Evolutionary conservation across 2,329 filamentous ascomycete genomes (phyloP), one percentile per base, ranked within the genome.

Genomic region (Hysterium pulicare): DNA sequence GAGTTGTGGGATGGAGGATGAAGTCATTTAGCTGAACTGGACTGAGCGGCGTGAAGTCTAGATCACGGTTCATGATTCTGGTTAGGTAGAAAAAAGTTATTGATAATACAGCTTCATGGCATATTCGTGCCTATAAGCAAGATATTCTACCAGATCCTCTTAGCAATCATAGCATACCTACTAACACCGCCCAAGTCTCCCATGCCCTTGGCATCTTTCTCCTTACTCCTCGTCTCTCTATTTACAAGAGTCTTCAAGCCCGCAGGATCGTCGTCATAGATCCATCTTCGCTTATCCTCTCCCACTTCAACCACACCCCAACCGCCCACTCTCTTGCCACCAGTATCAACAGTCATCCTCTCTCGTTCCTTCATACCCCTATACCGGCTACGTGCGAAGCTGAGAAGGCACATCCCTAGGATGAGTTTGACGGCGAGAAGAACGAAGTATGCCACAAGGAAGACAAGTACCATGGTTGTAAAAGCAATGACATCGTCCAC

Each of bases 151-250:
- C 93, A 98, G 56, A 98, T 98, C 62, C 93, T 79, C 76, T 96
- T 97, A 0, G 89, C 88, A 55, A 90, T 84, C 93, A 97, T 96
- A 62, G 90, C 89, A 71, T 96, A 98, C 56, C 93, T 77, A 54
- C 76, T 81, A 49, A 82, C 88, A 62, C 71, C 81, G 58, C 76
- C 86, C 67, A 81, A 81, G 42, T 67, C 64, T 47, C 59, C 54
- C 43, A 57, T 40, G 21, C 39, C 31, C 34, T 21, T 28, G 40
- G 71, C 71, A 26, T 75, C 70, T 45, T 64, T 69, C 19, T 75
- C 76, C 51, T 76, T 78, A 54, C 79, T 73, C 58, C 80, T 79
- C 47, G 84, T 82, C 49, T 82, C 81, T 39, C 77, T 60, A 45
- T 83, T 81, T 47, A 75, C 74, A 55, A 85, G 60, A 44, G 73